These are phyloP conservation scores for Skeletonema marinoi DNA, from an alignment of 108 stramenopile genomes.

Conservation along the genomic window DNA sequence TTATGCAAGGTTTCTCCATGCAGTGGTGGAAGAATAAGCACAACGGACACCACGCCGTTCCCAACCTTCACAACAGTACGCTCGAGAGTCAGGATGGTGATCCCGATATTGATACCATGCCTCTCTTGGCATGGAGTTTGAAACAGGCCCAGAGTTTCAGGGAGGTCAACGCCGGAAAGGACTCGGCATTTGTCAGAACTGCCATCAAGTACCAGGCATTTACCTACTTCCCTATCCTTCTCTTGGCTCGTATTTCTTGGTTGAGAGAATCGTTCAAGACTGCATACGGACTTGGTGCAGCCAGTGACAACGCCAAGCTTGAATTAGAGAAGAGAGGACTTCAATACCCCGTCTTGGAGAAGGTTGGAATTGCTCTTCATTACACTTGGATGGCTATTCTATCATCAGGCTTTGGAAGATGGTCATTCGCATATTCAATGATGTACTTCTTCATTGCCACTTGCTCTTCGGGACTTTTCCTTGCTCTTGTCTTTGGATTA, in stretches of 20 bases:
- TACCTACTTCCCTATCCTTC: conserved; percentile 96
- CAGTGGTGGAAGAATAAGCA: conserved; percentile 99
- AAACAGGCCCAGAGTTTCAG: conserved; percentile 93
- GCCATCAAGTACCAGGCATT: conserved; percentile 88
- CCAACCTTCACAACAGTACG: conserved; percentile 93
- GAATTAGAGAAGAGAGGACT: conserved; percentile 80
- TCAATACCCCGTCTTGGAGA: conserved; percentile 81
- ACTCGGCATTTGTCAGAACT: conserved; percentile 78
- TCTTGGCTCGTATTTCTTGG: conserved; percentile 96
- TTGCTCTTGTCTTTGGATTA: conserved; percentile 97
- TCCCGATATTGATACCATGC: conserved; percentile 99
- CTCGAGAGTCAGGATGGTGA: conserved; percentile 86
- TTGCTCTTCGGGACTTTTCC: conserved; percentile 89
- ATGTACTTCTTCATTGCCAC: conserved; percentile 78
- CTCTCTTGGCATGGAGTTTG: conserved; percentile 96
- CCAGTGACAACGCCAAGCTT: conserved; percentile 81
- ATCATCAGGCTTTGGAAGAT: conserved; percentile 76
- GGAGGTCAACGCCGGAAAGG: conserved; percentile 72
- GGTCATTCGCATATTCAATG: conserved; percentile 62
- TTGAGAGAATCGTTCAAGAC: conserved; percentile 93
- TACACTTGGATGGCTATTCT: conserved; percentile 83
- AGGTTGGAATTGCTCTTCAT: conserved; percentile 79
- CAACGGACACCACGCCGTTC: conserved; percentile 98
- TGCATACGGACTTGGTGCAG: conserved; percentile 87
- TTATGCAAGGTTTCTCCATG: conserved; percentile 93